Evolutionary conservation across 805 yeast species (phyloP), one percentile per base, ranked within the genome.

Genomic region (Yarrowia bubula): DNA sequence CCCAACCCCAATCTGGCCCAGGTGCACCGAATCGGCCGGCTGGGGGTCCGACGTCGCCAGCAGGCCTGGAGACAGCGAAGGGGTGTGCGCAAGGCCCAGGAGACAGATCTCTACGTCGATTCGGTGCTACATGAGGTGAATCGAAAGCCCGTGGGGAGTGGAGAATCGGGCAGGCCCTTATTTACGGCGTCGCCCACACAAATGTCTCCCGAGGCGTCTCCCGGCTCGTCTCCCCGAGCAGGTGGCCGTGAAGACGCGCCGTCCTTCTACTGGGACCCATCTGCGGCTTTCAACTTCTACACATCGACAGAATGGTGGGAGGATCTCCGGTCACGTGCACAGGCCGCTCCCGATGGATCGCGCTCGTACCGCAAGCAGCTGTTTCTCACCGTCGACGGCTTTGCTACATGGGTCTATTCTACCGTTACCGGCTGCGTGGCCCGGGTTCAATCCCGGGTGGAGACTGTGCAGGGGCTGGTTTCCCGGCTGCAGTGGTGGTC

Each of bases 1-100:
- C 11, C 39, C 10, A 50, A 42, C 8, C 57, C 57, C 13, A 18
- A 5, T 6, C 35, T 35, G 15, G 32, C 4, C 15, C 41, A 18
- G 2, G 57, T 15, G 2, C 33, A n/a, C 9, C 58, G 43, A n/a
- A 3, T 32, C 4, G 33, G 58, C 43, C 58, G 58, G 3, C 43
- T 51, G 13, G n/a, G 58, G 1, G 58, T 51, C 9, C 58, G 58
- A 1, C 58, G 58, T 37, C 58, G 58, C 43, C 58, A 51, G 58
- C 43, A 51, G 58, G 58, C 58, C 43, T 51, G 58, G 58, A 51
- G 58, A 38, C 58, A 51, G 28, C 58, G 58, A 8, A 43, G 58
- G 28, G 58, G 28, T n/a, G 33, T 37, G 7, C 58, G 58, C 4
- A 51, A 51, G 43, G 42, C 58, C 28, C 22, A n/a, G 2, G 18